A percentile compares a stretch with the other conserved stretches of the same genome.
Conservation (phyloP, 805 yeast species). For the Ogataea parapolymorpha region DNA sequence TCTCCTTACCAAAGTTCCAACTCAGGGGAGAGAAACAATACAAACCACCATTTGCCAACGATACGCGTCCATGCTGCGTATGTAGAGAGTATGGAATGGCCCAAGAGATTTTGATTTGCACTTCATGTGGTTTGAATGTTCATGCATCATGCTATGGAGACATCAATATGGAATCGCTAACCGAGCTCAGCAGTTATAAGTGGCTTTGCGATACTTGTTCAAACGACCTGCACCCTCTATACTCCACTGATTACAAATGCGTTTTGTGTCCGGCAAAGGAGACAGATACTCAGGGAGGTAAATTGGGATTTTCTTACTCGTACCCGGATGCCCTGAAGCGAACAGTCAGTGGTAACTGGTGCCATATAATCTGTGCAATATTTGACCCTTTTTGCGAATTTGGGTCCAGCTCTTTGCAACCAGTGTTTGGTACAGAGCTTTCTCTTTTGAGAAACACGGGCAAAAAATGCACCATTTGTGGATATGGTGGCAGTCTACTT, state of each 20-base stretch:
- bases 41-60: too few species aligned
- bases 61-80: conserved; percentile 48
- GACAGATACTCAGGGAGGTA: conserved; percentile 42
- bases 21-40: too few species aligned
- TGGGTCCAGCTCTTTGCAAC: conserved; percentile 43
- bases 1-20: conserved; percentile 17
- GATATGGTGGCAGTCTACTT: conserved; percentile 47
- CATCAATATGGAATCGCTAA: conserved; percentile 8
- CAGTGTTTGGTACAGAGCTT: conserved; percentile 39
- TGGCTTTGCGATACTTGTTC: conserved; percentile 85
- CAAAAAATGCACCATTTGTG: conserved; percentile 44
- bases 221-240: conserved; percentile 61
- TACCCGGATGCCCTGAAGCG: conserved; percentile 67
- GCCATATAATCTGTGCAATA: conserved; percentile 69
- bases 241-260: conserved; percentile 59
- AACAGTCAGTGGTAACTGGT: conserved; percentile 70
- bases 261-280: conserved; percentile 60
- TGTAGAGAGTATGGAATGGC: conserved; percentile 41
- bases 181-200: conserved; percentile 30
- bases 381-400: conserved; percentile 46
- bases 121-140: conserved; percentile 63
- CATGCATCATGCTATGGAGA: conserved; percentile 73
- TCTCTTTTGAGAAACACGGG: conserved; percentile 32
- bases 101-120: conserved; percentile 50
- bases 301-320: conserved; percentile 38